These are phyloP conservation scores for Chytriomyces confervae DNA, from an alignment of 192 early-diverging fungal species.

Conservation along the genomic window DNA sequence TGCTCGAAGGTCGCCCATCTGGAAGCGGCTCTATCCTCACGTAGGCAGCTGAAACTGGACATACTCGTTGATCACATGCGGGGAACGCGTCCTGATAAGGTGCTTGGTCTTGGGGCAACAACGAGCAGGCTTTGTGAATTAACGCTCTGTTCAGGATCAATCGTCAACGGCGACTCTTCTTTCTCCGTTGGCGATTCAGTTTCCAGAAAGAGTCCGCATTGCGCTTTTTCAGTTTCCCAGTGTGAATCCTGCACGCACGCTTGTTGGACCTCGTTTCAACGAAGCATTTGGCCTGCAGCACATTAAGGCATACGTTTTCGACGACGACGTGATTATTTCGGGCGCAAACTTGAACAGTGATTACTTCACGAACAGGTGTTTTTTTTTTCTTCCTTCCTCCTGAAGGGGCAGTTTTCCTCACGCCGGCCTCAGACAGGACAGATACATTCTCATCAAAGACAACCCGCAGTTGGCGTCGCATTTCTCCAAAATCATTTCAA, in stretches of 20 bases:
- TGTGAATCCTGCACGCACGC: slow-evolving; percentile 56
- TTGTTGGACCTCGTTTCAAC: slow-evolving; percentile 75
- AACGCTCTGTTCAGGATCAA: slow-evolving; percentile 47
- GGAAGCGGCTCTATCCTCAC: slow-evolving; percentile 58
- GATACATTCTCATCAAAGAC: slow-evolving; percentile 79
- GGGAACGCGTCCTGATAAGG: slow-evolving; percentile 58
- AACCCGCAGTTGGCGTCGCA: slow-evolving; percentile 65
- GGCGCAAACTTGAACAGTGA: slow-evolving; percentile 92
- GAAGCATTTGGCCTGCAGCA: slow-evolving; percentile 95
- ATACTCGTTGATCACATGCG: slow-evolving; percentile 91
- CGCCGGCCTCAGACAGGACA: slow-evolving; percentile 71
- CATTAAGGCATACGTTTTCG: slow-evolving; percentile 91
- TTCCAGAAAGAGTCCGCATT: slow-evolving; percentile 68
- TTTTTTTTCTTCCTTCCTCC: neutral
- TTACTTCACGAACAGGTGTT: slow-evolving; percentile 85
- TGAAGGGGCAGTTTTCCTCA: neutral
- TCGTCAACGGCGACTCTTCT: slow-evolving; percentile 75
- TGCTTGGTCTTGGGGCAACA: no score
- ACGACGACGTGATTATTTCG: slow-evolving; percentile 80
- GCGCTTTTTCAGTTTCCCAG: slow-evolving; percentile 87
- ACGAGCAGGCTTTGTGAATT: no score
- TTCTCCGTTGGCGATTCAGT: slow-evolving; percentile 65
- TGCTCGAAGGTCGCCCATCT: slow-evolving; percentile 44
- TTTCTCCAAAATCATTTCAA: slow-evolving; percentile 69
- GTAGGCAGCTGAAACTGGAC: slow-evolving; percentile 62